Base-by-base conservation (phyloP, 306 rosid genomes). In the Trifolium fragiferum region DNA sequence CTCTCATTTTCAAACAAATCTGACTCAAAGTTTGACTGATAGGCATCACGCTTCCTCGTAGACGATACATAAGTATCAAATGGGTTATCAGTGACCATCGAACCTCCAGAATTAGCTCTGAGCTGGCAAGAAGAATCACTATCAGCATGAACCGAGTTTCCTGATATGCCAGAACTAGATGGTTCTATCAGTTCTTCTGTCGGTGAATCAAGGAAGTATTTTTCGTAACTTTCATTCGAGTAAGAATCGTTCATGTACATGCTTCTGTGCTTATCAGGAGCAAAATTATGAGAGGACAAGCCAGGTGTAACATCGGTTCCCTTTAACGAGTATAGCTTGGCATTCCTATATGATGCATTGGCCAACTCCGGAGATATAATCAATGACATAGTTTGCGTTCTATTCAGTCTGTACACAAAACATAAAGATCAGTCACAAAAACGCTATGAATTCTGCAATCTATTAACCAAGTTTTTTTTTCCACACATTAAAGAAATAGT, bases 191-290 rank as follows among this genome's bases (percentile, higher is more conserved):
- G 72, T 68, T 86, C 98, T 74, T 88, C 96, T 1, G 79, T 70
- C 7, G 98, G 91, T 32, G 92, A 93, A 78, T 89, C 92, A 19
- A 68, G 90, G 78, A 91, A 91, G 81, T 88, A 86, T 82, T 92
- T 92, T 64, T 89, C 97, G 46, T 88, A 91, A 75, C 89, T 91
- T 87, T 91, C 91, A 37, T 82, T 79, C 72, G 82, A 68, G 82
- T 83, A 84, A 46, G 97, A 82, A 72, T 91, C 96, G 62, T 89
- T 72, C 54, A 69, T 76, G 27, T 78, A 81, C 80, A 80, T 53
- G 43, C 78, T 75, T 80, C 80, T 85, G n/a, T 84, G 86, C 81
- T 88, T 83, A 27, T 88, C 96, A 4, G 90, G 73, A 19, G 77
- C 78, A 76, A 84, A 85, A 61, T 64, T 80, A 78, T 85, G 85